Conservation (phyloP, 2,329 filamentous ascomycete species). For the Metarhizium sp. region DNA sequence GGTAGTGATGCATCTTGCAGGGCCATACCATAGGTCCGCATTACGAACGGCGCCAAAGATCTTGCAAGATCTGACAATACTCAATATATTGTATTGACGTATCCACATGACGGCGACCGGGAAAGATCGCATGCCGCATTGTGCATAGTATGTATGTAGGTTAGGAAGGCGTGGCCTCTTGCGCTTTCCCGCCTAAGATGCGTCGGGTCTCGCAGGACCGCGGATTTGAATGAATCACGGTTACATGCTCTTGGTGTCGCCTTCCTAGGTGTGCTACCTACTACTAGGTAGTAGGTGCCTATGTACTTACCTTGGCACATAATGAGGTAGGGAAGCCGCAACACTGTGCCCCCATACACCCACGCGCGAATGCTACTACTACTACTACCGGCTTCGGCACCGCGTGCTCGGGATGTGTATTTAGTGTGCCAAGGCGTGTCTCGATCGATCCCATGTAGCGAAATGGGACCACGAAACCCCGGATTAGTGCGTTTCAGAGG, state of each 20-base stretch:
- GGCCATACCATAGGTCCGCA: no score
- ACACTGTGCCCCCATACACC: no score
- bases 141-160: not conserved
- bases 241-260: not conserved
- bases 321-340: no score
- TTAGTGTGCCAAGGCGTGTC: conserved; percentile 5
- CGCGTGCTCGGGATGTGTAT: conserved; percentile 1
- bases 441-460: conserved; percentile 4
- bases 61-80: no score
- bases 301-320: no score
- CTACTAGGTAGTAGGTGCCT: no score
- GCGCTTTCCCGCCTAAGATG: not conserved
- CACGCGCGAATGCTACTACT: not conserved
- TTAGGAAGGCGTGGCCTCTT: not conserved
- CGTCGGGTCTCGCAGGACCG: not conserved
- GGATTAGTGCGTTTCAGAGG: conserved; percentile 14
- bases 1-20: no score
- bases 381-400: not conserved
- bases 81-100: no score
- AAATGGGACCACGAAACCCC: conserved; percentile 4
- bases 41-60: no score
- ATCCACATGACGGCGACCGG: not conserved
- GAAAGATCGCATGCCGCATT: not conserved
- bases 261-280: no score
- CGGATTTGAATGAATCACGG: not conserved